These are phyloP conservation scores for Termitomyces sp. DNA, from an alignment of 768 basidiomycete species.

Conservation along the genomic window DNA sequence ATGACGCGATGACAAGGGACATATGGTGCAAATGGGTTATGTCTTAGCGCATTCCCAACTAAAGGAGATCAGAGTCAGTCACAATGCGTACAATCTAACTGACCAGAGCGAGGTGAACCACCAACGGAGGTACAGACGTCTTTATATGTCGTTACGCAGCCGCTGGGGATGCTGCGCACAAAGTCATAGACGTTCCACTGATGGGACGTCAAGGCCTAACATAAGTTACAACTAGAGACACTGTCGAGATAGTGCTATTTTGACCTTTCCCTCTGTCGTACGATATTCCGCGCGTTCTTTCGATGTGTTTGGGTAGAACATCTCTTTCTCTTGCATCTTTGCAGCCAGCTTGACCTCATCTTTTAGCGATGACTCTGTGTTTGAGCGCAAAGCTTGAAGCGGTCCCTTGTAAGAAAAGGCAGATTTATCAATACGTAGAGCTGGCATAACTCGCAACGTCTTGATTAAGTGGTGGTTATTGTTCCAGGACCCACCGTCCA, in stretches of 20 bases:
- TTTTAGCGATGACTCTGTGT: neutral
- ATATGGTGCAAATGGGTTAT: conserved; percentile 63
- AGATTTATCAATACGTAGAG: conserved; percentile 12
- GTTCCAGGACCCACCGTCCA: too few relatives aligned
- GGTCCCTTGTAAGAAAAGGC: conserved; percentile 10
- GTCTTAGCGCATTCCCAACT: conserved; percentile 62
- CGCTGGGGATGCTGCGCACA: conserved; percentile 39
- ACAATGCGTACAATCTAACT: conserved; percentile 10
- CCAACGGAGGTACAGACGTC: conserved; percentile 44
- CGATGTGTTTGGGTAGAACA: conserved; percentile 20
- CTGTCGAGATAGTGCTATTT: neutral
- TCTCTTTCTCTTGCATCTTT: neutral
- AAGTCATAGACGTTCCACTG: conserved; percentile 63
- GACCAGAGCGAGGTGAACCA: conserved; percentile 62
- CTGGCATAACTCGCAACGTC: conserved; percentile 11
- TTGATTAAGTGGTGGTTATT: neutral
- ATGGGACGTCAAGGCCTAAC: conserved; percentile 44
- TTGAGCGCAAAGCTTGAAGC: neutral
- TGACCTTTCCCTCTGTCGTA: conserved; percentile 31
- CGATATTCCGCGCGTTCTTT: conserved; percentile 25
- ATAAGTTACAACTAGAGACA: neutral
- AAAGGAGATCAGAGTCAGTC: neutral
- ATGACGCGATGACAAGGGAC: conserved; percentile 72
- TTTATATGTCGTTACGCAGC: conserved; percentile 55
- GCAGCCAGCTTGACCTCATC: neutral